phyloP scores from a whole-genome alignment of 1,284 basidiomycete species.

The Ganoderma boninense region DNA sequence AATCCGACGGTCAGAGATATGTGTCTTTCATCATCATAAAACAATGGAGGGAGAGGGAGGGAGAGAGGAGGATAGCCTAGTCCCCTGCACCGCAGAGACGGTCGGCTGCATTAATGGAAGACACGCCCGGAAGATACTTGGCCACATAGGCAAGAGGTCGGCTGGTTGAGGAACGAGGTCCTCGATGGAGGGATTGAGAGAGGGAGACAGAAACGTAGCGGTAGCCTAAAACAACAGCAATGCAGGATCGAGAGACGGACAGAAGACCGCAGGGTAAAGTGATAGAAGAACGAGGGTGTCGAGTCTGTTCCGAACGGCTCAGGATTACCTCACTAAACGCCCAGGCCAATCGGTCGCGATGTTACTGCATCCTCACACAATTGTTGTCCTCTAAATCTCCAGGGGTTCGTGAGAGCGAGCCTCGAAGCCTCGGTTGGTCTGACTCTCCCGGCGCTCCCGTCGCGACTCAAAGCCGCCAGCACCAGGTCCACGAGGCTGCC shows the following conservation, averaged over 20 bases:
- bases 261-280: constrained; percentile 19
- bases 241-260: constrained; percentile 19
- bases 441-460: constrained; percentile 69
- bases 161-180: constrained; percentile 16
- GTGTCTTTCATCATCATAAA: constrained; percentile 20
- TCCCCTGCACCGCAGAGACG: constrained; percentile 42
- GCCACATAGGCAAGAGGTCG: constrained; percentile 18
- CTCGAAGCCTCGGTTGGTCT: constrained; percentile 69
- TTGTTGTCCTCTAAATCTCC: constrained; percentile 67
- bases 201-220: not conserved
- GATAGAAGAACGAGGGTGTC: constrained; percentile 32
- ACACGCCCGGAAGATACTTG: constrained; percentile 25
- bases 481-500: constrained; percentile 84
- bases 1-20: constrained; percentile 1
- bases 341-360: constrained; percentile 20
- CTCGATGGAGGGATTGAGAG: not conserved
- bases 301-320: constrained; percentile 34
- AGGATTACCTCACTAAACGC: constrained; percentile 28
- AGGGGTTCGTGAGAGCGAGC: constrained; percentile 83
- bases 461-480: constrained; percentile 73
- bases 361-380: constrained; percentile 12
- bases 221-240: constrained; percentile 21
- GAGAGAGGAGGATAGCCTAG: constrained; percentile 2
- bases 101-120: constrained; percentile 27
- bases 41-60: constrained; percentile 10